These are phyloP conservation scores for Miscanthus lutarioriparius DNA, from an alignment of 176 grass and related monocot species.

Conservation along the genomic window DNA sequence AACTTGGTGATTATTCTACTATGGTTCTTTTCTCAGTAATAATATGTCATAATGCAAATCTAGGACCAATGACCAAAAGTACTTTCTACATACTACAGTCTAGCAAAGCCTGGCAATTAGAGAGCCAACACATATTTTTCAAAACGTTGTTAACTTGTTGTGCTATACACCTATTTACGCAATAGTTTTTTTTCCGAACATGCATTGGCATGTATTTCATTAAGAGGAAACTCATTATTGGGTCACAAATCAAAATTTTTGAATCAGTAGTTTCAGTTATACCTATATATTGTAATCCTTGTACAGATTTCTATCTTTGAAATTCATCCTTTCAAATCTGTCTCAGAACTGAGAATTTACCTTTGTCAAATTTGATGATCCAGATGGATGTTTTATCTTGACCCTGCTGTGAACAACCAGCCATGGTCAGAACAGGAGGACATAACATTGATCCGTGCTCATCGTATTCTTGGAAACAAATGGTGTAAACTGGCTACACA, in stretches of 20 bases:
- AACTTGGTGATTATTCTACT: background rate
- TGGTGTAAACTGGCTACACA: constrained; percentile 47
- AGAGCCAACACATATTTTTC: background rate
- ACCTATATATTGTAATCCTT: background rate
- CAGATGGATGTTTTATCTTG: constrained; percentile 46
- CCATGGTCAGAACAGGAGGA: constrained; percentile 60
- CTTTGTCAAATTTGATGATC: background rate
- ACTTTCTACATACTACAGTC: background rate
- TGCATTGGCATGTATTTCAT: background rate
- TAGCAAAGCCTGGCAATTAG: background rate
- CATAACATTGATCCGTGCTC: constrained; percentile 48
- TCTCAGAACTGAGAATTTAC: background rate
- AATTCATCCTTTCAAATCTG: background rate
- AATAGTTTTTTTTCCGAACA: background rate
- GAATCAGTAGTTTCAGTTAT: background rate
- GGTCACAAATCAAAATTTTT: background rate
- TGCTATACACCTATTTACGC: background rate
- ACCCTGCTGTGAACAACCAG: constrained; percentile 54
- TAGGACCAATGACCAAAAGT: background rate
- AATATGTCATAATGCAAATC: background rate
- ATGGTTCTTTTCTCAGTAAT: background rate
- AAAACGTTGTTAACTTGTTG: background rate
- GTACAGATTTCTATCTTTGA: background rate
- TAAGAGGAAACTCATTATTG: background rate
- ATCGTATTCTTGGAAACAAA: constrained; percentile 57